phyloP scores from a whole-genome alignment of 225 moss, liverwort and hornwort species.

The Bryoerythrophyllum caledonicum region DNA sequence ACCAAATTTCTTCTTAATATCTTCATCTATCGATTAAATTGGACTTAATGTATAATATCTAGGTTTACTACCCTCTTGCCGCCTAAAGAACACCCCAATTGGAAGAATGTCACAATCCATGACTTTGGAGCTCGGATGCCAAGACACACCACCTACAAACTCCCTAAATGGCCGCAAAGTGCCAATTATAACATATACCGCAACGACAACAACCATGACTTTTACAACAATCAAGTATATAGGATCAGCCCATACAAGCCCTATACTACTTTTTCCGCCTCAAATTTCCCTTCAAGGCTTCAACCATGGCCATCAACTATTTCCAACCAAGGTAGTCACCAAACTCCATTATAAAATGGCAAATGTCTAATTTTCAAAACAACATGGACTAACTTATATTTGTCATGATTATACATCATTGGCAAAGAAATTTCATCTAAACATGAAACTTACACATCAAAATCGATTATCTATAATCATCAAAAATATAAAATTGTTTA shows the following conservation, averaged over 20 bases:
- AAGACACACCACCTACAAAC: background rate
- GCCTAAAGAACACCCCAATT: background rate
- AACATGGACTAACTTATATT: too few species aligned
- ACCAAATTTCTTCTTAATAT: background rate
- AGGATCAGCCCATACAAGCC: background rate
- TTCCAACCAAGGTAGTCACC: background rate
- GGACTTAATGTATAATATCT: background rate
- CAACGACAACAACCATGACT: background rate
- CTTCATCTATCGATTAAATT: background rate
- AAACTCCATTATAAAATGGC: too few species aligned
- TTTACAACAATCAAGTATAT: background rate
- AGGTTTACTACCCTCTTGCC: constrained; percentile 17
- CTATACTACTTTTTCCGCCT: background rate
- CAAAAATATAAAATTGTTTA: too few species aligned
- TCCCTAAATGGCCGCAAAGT: constrained; percentile 15
- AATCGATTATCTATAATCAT: too few species aligned
- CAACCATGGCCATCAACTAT: constrained; percentile 5
- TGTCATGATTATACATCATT: too few species aligned
- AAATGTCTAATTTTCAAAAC: too few species aligned
- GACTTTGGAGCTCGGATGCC: background rate
- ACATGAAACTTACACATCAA: too few species aligned
- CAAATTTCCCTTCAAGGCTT: constrained; percentile 16
- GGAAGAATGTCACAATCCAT: background rate
- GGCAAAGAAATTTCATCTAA: too few species aligned
- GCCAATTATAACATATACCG: background rate